Conservation (phyloP, 2,329 filamentous ascomycete species). For the Ophiostoma himal-ulmi region DNA sequence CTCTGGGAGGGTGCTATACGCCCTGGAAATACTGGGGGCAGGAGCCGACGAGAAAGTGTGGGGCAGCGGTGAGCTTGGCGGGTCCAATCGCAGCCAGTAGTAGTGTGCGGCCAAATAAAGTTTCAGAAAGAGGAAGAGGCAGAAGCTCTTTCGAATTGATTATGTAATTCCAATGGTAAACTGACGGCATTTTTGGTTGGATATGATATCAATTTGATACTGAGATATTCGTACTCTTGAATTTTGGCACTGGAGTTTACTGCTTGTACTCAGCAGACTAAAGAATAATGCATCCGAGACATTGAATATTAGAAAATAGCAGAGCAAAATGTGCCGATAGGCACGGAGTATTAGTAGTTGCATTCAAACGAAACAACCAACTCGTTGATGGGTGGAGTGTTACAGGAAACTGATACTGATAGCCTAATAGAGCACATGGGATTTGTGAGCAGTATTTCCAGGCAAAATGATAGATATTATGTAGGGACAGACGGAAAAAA, state of each 20-base stretch:
- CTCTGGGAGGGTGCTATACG: background rate
- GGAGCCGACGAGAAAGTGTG: background rate
- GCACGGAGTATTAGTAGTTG: constrained; percentile 6
- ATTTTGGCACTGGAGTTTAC: too few relatives aligned
- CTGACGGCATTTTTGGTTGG: too few relatives aligned
- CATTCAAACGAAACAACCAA: constrained; percentile 15
- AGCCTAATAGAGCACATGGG: background rate
- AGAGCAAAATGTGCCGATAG: background rate
- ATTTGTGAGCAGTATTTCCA: background rate
- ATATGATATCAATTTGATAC: background rate
- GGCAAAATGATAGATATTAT: background rate
- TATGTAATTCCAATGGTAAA: background rate
- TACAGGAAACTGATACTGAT: constrained; percentile 13
- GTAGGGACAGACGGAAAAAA: background rate
- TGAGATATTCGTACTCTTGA: too few relatives aligned
- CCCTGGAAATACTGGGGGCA: background rate
- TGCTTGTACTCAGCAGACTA: too few relatives aligned
- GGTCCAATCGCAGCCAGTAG: background rate
- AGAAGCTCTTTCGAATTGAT: background rate
- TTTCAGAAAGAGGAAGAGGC: background rate
- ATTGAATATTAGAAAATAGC: too few relatives aligned
- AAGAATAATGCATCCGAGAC: too few relatives aligned
- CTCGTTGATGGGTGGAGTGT: constrained; percentile 14
- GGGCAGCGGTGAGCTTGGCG: background rate
- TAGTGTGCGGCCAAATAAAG: background rate